Base-by-base conservation (phyloP, 2,329 filamentous ascomycete species). In the Dothideomycetidae sp. region DNA sequence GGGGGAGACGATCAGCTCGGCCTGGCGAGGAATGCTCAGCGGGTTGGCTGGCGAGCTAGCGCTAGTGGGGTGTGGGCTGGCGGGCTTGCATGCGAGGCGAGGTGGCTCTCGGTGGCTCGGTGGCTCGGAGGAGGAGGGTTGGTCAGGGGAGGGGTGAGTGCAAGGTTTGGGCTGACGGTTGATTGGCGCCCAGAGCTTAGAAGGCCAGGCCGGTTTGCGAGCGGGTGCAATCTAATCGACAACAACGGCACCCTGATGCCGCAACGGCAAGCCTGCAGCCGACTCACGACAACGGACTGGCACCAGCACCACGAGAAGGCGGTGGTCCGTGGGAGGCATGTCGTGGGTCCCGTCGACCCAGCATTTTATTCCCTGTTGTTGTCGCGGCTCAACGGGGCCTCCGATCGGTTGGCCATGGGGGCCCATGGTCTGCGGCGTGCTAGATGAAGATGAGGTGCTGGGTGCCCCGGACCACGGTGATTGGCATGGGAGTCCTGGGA, bases 181-280 rank as follows among this genome's bases (percentile, higher is more conserved):
- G n/a, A n/a, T n/a, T n/a, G n/a, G n/a, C n/a, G n/a, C n/a, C n/a
- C n/a, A n/a, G n/a, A n/a, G n/a, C n/a, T n/a, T n/a, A 7, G 21
- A 26, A 18, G 34, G 13, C 12, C 10, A n/a, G 4, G n/a, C 5
- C 17, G 12, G 5, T 26, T 12, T 14, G 14, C 26, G 9, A 15
- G 16, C 36, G 11, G 19, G 29, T 32, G 36, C 17, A 38, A 38
- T 38, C 36, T 38, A 38, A 38, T 38, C 36, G 36, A 38, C 36
- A 32, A 18, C 36, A 32, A 33, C 31, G 10, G 31, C 16, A n/a
- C 5, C n/a, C 9, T 19, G 36, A 38, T 38, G 33, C 36, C 36
- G 16, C 29, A 32, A 38, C 35, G 35, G 29, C 36, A 29, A 12
- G 9, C 29, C 9, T 37, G 35, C 35, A 30, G 28, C n/a, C n/a